Percentiles rank a stretch among this genome's conserved stretches.
Evolutionary conservation across 2,329 filamentous ascomycete genomes (phyloP).

Genomic region (Emericellopsis cladophorae): DNA sequence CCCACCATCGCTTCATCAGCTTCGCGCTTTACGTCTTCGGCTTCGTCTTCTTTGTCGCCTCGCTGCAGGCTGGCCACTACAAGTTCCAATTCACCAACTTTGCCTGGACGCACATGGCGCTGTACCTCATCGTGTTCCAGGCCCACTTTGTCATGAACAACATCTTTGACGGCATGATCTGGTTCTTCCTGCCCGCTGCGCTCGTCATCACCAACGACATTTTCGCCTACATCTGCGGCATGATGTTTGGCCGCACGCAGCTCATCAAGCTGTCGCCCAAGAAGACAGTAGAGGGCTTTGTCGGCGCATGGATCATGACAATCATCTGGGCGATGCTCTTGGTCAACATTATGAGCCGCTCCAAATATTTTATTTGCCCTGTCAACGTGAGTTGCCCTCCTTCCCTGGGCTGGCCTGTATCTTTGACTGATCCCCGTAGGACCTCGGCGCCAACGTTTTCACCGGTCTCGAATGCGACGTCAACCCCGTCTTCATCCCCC

Average conservation of each 20-base stretch:
- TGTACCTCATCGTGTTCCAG: constrained; percentile 95
- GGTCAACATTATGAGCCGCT: constrained; percentile 74
- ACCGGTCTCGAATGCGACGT: constrained; percentile 80
- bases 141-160: constrained; percentile 99
- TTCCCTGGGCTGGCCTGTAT: background rate
- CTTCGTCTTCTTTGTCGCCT: constrained; percentile 95
- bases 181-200: constrained; percentile 93
- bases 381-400: constrained; percentile 52
- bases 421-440: constrained; percentile 24
- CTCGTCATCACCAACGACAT: constrained; percentile 98
- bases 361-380: constrained; percentile 96
- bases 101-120: constrained; percentile 98
- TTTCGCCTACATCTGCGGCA: constrained; percentile 94
- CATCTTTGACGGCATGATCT: constrained; percentile 98
- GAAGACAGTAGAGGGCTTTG: constrained; percentile 97
- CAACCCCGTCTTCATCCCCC: constrained; percentile 82
- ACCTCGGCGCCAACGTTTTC: constrained; percentile 86
- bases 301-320: constrained; percentile 94
- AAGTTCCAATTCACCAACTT: constrained; percentile 99
- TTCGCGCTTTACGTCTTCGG: constrained; percentile 97
- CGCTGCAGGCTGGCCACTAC: constrained; percentile 90
- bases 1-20: constrained; percentile 96
- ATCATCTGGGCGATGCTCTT: constrained; percentile 72
- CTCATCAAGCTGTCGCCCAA: constrained; percentile 97
- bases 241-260: constrained; percentile 90